phyloP scores from a whole-genome alignment of 1,284 basidiomycete genomes.

The Pseudozyma hubeiensis region DNA sequence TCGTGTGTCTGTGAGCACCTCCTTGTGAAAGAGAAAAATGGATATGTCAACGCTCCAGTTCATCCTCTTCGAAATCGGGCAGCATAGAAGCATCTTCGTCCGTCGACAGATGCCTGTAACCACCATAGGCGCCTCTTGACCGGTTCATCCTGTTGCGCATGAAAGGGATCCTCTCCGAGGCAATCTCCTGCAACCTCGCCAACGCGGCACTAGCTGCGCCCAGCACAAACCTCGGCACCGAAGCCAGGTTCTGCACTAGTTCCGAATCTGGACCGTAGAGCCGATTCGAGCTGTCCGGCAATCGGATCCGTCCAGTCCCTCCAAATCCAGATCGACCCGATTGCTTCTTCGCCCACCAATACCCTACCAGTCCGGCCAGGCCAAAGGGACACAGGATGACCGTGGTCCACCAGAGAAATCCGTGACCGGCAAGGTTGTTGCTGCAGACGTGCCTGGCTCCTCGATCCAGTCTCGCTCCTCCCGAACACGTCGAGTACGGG shows the following conservation, averaged over 20 bases:
- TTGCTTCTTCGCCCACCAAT: conserved; percentile 73
- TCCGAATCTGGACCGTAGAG: conserved; percentile 72
- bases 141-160: conserved; percentile 29
- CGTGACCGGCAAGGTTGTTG: conserved; percentile 47
- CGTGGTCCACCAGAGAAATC: conserved; percentile 63
- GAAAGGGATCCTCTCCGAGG: conserved; percentile 51
- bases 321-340: conserved; percentile 34
- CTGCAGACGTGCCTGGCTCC: conserved; percentile 58
- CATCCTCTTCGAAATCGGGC: conserved; percentile 63
- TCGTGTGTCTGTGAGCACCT: not conserved
- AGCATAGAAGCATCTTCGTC: conserved; percentile 66
- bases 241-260: conserved; percentile 74
- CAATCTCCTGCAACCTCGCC: conserved; percentile 38
- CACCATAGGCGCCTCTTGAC: conserved; percentile 49
- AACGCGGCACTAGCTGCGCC: conserved; percentile 41
- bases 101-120: conserved; percentile 61
- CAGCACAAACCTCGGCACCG: conserved; percentile 39
- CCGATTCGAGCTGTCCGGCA: conserved; percentile 53
- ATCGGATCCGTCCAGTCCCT: conserved; percentile 27
- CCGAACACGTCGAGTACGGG: conserved; percentile 59
- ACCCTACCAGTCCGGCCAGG: conserved; percentile 53
- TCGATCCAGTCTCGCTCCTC: conserved; percentile 60
- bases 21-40: not conserved
- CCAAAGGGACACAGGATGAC: conserved; percentile 55
- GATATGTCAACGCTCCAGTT: conserved; percentile 40